Base-by-base conservation (phyloP, 768 basidiomycete genomes). In the Pisolithus orientalis region DNA sequence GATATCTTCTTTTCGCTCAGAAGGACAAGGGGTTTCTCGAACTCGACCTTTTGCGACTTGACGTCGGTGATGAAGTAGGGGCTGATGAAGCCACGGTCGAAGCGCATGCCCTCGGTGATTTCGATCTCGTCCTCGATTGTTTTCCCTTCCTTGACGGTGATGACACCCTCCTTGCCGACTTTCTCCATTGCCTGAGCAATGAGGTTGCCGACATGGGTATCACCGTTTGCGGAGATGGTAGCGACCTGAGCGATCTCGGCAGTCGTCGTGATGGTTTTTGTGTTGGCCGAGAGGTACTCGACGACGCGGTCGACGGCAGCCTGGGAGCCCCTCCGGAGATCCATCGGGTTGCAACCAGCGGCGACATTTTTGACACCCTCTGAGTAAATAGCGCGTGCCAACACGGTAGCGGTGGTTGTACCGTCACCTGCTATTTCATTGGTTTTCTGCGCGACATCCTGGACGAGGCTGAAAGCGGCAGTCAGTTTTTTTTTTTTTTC, bases 151-250 rank as follows among this genome's bases (percentile, higher is more conserved):
- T 98, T 99, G 70, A 99, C 94, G 47, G 95, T 98, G 77, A 99
- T 98, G 65, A 98, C 95, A 69, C 95, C 95, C 74, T 99, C 95
- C 77, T 95, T 96, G 67, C 95, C 95, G 55, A 98, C 95, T 71
- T 96, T 96, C 74, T 98, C 95, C 95, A 97, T 99, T 1, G 95
- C 95, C 65, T 92, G 91, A 5, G 95, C 94, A 69, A 97, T 98
- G 64, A 99, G 80, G 66, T 85, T 85, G 43, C 95, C 94, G 56
- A 99, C 79, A 65, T 97, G 94, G 1, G 71, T 77, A 72, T 98
- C 95, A 34, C 81, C 78, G 52, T 82, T 82, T 10, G 90, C 83
- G 25, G 85, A 87, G 70, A 96, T 95, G 59, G 94, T 97, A n/a
- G 94, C 94, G 57, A 98, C 95, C 73, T 97, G 94, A 10, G 95